Evolutionary conservation across 345 rosid genomes (phyloP).

Genomic region (Eucalyptus cloeziana): DNA sequence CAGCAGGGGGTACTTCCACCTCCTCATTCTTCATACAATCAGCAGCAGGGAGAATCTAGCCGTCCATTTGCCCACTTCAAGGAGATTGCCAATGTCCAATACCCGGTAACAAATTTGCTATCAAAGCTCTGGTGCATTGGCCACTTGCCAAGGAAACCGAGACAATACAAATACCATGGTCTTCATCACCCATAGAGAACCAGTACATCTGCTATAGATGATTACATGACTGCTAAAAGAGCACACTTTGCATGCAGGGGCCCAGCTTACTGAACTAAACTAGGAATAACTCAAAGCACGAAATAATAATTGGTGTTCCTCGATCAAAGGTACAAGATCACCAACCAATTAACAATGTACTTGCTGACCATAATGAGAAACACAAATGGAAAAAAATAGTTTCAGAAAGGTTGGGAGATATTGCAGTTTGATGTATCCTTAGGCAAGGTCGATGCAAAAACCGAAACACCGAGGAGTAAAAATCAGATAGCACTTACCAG

Average conservation of each 20-base stretch:
- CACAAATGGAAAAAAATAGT: neutral
- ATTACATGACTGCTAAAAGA: neutral
- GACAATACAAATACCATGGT: neutral
- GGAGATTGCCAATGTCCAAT: neutral
- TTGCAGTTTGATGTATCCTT: neutral
- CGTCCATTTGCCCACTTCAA: neutral
- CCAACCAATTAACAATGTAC: neutral
- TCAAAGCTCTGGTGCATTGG: neutral
- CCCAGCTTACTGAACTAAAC: neutral
- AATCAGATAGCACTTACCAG: neutral
- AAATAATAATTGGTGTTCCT: neutral
- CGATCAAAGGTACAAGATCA: neutral
- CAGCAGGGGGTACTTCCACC: neutral
- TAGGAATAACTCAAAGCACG: neutral
- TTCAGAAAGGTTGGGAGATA: neutral
- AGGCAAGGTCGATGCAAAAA: neutral
- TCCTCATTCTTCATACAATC: neutral
- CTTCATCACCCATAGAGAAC: neutral
- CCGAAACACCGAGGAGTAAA: neutral
- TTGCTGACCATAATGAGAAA: neutral
- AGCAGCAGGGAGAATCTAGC: neutral
- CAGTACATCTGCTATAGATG: neutral
- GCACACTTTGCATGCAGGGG: neutral
- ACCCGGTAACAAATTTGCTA: neutral
- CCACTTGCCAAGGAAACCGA: neutral